phyloP scores from a whole-genome alignment of 192 early-diverging fungal genomes.

The Dissophora ornata region DNA sequence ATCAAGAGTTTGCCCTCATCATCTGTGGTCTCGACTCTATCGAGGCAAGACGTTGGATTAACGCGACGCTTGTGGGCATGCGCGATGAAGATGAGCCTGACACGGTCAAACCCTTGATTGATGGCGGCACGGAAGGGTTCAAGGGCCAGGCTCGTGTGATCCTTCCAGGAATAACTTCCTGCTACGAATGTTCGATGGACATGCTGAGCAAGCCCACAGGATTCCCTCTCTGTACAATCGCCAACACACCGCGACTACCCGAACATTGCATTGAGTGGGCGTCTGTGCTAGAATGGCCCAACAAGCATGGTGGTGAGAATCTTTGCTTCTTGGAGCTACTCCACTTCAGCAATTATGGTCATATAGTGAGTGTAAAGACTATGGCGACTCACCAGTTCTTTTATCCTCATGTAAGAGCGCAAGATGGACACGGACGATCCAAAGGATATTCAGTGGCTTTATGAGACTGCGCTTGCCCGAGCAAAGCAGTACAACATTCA shows the following conservation, averaged over 20 bases:
- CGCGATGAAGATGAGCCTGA: constrained; percentile 78
- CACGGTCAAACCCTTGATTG: constrained; percentile 88
- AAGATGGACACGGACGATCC: constrained; percentile 85
- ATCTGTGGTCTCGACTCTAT: constrained; percentile 96
- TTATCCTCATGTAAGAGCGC: constrained; percentile 53
- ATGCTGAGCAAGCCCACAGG: constrained; percentile 90
- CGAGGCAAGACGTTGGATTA: constrained; percentile 97
- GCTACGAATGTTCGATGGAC: constrained; percentile 96
- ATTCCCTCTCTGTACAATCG: constrained; percentile 98
- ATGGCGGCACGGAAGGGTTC: constrained; percentile 97
- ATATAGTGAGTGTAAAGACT: too few species aligned
- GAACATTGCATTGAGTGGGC: constrained; percentile 99
- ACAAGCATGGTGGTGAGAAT: constrained; percentile 69
- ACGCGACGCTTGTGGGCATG: constrained; percentile 86
- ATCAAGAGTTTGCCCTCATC: constrained; percentile 85
- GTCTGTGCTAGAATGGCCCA: constrained; percentile 92
- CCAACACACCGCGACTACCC: constrained; percentile 96
- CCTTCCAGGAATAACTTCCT: constrained; percentile 84
- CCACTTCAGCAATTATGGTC: too few species aligned
- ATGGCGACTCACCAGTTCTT: too few species aligned
- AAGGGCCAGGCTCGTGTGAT: constrained; percentile 96
- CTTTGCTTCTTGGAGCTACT: background rate
- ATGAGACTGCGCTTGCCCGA: constrained; percentile 70
- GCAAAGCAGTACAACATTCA: constrained; percentile 87
- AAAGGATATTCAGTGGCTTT: constrained; percentile 82